Conservation (phyloP, 345 rosid species). For the Litchi chinensis region DNA sequence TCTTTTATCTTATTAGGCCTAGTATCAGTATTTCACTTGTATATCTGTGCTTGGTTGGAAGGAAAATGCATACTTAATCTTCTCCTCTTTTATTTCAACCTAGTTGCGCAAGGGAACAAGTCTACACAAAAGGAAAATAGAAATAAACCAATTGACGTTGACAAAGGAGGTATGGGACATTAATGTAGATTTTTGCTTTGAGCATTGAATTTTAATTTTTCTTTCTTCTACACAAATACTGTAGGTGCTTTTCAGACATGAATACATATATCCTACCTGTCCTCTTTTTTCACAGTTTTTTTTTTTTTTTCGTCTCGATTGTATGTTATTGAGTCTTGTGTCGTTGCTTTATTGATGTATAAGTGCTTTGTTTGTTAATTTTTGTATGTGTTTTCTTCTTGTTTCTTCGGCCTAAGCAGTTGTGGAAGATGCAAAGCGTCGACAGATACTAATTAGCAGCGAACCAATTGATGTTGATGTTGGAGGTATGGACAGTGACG, state of each 20-base stretch:
- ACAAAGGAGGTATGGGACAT: slow-evolving; percentile 9
- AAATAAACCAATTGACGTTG: slow-evolving; percentile 25
- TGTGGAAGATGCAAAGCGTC: slow-evolving; percentile 13
- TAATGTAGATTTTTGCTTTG: neutral
- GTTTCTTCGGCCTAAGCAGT: slow-evolving; percentile 10
- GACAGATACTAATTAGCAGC: slow-evolving; percentile 8
- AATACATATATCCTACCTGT: neutral
- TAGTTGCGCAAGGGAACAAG: slow-evolving; percentile 27
- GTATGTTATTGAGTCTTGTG: neutral
- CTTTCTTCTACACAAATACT: neutral
- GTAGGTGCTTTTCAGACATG: neutral
- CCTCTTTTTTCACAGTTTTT: neutral
- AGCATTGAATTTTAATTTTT: neutral
- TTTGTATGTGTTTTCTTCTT: neutral
- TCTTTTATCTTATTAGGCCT: neutral
- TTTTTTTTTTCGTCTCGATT: neutral
- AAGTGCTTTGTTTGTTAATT: neutral
- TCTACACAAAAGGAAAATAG: slow-evolving; percentile 9
- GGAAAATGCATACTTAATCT: neutral
- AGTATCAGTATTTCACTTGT: neutral
- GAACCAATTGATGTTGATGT: slow-evolving; percentile 23
- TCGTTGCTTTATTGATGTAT: neutral
- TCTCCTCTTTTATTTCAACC: neutral
- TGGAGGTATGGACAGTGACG: slow-evolving; percentile 18
- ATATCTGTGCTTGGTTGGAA: neutral